Percentiles rank a stretch among this genome's conserved stretches.
These are phyloP conservation scores for Thraustochytrium sp. DNA, from an alignment of 352 stramenopile genomes.

Conservation along the genomic window DNA sequence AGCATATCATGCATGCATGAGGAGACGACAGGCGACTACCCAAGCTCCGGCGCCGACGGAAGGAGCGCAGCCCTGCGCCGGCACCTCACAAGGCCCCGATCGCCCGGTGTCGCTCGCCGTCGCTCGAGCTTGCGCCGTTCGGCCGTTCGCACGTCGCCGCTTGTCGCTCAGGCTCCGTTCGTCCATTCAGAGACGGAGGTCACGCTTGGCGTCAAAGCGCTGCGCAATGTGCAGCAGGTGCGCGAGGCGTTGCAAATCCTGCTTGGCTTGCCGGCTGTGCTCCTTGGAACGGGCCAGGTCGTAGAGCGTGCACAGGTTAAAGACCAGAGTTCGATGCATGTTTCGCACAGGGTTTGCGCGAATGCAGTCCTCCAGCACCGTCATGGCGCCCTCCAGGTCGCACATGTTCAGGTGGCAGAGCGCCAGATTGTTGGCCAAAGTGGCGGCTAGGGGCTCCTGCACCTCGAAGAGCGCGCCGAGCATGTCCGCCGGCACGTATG, in stretches of 20 bases:
- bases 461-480: neutral
- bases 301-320: slow-evolving; percentile 31
- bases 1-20: no score
- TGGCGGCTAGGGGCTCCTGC: neutral
- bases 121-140: no score
- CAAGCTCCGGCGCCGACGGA: no score
- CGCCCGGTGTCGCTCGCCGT: no score
- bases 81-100: no score
- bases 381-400: neutral
- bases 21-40: no score
- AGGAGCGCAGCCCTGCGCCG: no score
- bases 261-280: slow-evolving; percentile 26
- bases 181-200: slow-evolving; percentile 23
- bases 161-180: no score
- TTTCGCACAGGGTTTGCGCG: slow-evolving; percentile 8
- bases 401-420: slow-evolving; percentile 39
- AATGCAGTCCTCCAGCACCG: slow-evolving; percentile 4
- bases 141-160: no score
- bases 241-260: slow-evolving; percentile 15
- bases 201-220: neutral
- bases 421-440: slow-evolving; percentile 12
- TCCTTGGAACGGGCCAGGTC: slow-evolving; percentile 10
- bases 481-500: neutral
- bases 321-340: slow-evolving; percentile 25
- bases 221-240: neutral